phyloP scores from a whole-genome alignment of 106 monocot species.

The Narthecium ossifragum region DNA sequence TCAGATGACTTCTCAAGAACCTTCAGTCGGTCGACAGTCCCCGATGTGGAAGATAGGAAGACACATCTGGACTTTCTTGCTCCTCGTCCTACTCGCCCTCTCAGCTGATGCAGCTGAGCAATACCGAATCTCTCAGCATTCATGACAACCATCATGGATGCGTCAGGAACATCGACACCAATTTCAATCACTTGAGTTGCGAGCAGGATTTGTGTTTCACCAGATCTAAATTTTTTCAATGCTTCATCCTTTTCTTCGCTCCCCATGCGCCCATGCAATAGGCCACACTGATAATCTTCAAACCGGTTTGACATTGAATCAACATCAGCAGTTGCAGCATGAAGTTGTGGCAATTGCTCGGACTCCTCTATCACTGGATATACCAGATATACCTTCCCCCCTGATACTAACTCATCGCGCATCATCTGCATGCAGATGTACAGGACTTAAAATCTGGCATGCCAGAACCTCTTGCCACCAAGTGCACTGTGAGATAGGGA shows the following conservation, averaged over 20 bases:
- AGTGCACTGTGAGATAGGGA: too few species aligned
- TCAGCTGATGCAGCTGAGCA: slow-evolving; percentile 92
- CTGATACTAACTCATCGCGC: slow-evolving; percentile 55
- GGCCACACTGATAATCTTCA: slow-evolving; percentile 59
- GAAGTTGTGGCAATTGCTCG: slow-evolving; percentile 83
- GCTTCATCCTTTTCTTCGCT: slow-evolving; percentile 74
- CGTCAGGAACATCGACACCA: slow-evolving; percentile 96
- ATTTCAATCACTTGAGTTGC: slow-evolving; percentile 97
- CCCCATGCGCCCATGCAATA: slow-evolving; percentile 91
- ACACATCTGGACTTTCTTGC: slow-evolving; percentile 78
- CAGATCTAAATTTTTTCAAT: slow-evolving; percentile 67
- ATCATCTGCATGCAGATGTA: slow-evolving; percentile 74
- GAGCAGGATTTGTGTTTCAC: slow-evolving; percentile 67
- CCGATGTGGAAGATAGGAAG: slow-evolving; percentile 63
- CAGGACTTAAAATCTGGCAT: too few species aligned
- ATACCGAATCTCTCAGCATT: slow-evolving; percentile 98
- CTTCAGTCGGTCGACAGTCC: slow-evolving; percentile 53
- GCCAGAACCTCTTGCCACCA: too few species aligned
- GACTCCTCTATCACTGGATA: slow-evolving; percentile 92
- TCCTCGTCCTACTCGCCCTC: slow-evolving; percentile 94
- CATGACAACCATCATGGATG: slow-evolving; percentile 99
- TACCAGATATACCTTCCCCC: slow-evolving; percentile 87
- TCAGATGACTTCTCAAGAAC: slow-evolving; percentile 77
- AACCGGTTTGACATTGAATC: slow-evolving; percentile 54
- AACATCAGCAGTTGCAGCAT: slow-evolving; percentile 59